Conservation (phyloP, 495 filamentous ascomycete genomes). For the Daldinia vernicosa region DNA sequence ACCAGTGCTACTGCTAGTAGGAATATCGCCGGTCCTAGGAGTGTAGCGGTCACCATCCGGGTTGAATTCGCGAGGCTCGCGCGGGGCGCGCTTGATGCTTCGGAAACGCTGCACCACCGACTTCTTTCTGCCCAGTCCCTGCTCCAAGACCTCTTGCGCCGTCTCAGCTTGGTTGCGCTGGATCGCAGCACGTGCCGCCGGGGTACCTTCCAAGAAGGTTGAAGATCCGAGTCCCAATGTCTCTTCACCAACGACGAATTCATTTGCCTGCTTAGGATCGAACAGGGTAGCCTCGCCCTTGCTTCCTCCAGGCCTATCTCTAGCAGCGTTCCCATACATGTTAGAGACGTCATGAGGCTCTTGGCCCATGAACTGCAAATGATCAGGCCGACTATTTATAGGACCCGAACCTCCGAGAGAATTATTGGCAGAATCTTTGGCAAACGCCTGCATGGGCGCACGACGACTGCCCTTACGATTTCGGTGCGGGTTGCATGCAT, state of each 20-base stretch:
- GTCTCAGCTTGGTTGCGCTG: slow-evolving; percentile 77
- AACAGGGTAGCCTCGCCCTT: slow-evolving; percentile 58
- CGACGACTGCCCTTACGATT: slow-evolving; percentile 85
- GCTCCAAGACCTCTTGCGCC: slow-evolving; percentile 56
- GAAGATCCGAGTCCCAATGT: slow-evolving; percentile 88
- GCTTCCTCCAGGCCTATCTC: slow-evolving; percentile 33
- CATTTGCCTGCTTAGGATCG: slow-evolving; percentile 62
- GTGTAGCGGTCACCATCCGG: slow-evolving; percentile 54
- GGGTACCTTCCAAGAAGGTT: slow-evolving; percentile 95
- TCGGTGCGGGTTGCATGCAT: slow-evolving; percentile 95
- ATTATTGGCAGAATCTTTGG: slow-evolving; percentile 90
- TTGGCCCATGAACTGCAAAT: slow-evolving; percentile 82
- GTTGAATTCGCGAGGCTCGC: slow-evolving; percentile 58
- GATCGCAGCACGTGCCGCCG: slow-evolving; percentile 84
- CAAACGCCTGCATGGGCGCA: slow-evolving; percentile 97
- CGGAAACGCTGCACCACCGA: slow-evolving; percentile 88
- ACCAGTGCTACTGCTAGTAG: slow-evolving; percentile 30
- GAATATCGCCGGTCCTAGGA: slow-evolving; percentile 45
- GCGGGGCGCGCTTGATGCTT: slow-evolving; percentile 67
- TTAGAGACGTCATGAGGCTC: slow-evolving; percentile 82
- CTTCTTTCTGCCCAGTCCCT: slow-evolving; percentile 87
- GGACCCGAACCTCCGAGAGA: slow-evolving; percentile 89
- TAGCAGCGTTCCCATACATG: slow-evolving; percentile 67
- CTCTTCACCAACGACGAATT: slow-evolving; percentile 83
- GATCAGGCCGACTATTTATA: slow-evolving; percentile 80